phyloP scores from a whole-genome alignment of 2,329 filamentous ascomycete species.

The Delphinella strobiligena region DNA sequence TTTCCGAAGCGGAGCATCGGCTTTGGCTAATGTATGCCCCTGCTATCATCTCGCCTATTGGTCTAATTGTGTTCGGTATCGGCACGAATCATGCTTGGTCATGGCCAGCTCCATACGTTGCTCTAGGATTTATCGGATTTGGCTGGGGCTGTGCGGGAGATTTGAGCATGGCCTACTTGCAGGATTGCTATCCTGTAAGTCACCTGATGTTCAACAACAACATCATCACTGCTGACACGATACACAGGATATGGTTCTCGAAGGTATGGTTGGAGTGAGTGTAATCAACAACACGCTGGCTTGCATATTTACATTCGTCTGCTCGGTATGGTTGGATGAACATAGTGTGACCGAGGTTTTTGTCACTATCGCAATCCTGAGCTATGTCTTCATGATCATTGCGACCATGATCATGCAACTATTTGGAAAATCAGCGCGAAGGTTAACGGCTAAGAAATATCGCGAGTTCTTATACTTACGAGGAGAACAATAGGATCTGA shows the following conservation, averaged over 20 bases:
- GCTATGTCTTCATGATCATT: constrained; percentile 37
- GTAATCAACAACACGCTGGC: constrained; percentile 46
- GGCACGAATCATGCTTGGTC: constrained; percentile 38
- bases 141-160: constrained; percentile 49
- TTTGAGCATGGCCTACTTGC: constrained; percentile 38
- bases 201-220: background rate
- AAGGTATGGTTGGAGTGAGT: constrained; percentile 47
- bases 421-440: constrained; percentile 39
- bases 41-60: constrained; percentile 37
- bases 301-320: constrained; percentile 41
- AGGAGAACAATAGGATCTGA: constrained; percentile 18
- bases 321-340: constrained; percentile 35
- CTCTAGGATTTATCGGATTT: constrained; percentile 46
- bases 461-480: constrained; percentile 36
- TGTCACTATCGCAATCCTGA: constrained; percentile 40
- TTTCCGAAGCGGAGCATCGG: constrained; percentile 44
- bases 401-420: constrained; percentile 42
- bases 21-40: constrained; percentile 40
- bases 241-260: constrained; percentile 41
- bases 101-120: constrained; percentile 44
- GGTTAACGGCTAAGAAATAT: constrained; percentile 37
- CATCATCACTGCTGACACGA: background rate
- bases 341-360: constrained; percentile 36
- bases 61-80: constrained; percentile 43
- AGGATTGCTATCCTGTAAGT: constrained; percentile 37